Evolutionary conservation across 306 rosid genomes (phyloP).

Genomic region (Cucurbita argyrosperma): DNA sequence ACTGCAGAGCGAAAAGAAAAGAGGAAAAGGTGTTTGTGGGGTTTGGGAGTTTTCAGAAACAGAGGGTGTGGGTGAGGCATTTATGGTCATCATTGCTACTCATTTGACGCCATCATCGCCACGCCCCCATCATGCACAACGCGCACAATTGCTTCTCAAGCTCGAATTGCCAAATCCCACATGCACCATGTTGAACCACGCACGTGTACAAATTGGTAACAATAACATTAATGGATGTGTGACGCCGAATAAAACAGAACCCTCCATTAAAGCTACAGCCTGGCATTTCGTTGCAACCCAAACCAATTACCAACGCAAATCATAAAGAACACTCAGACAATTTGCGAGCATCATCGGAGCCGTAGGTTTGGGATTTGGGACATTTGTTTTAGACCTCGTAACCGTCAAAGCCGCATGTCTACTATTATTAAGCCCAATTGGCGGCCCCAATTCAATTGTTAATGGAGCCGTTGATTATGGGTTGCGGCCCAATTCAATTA

Average conservation of each 20-base stretch:
- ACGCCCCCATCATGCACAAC: slow-evolving; percentile 50
- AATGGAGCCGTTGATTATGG: no score
- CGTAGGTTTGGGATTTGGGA: neutral
- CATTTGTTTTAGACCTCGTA: neutral
- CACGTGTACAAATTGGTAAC: no score
- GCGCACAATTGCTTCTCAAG: neutral
- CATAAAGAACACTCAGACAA: neutral
- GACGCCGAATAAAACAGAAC: no score
- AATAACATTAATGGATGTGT: no score
- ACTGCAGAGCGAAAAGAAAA: neutral
- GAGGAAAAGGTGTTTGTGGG: neutral
- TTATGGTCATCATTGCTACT: slow-evolving; percentile 29
- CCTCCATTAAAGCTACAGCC: neutral
- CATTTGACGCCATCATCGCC: slow-evolving; percentile 38
- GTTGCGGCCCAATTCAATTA: no score
- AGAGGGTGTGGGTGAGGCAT: slow-evolving; percentile 15
- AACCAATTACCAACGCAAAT: neutral
- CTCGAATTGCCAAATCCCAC: neutral
- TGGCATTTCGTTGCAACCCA: neutral
- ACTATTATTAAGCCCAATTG: no score
- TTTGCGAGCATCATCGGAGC: neutral
- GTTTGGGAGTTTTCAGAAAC: neutral
- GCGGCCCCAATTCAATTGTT: no score
- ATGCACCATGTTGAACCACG: neutral
- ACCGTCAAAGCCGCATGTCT: neutral